Conservation (phyloP, 2,329 filamentous ascomycete species). For the Cephalotrichum gorgonifer region DNA sequence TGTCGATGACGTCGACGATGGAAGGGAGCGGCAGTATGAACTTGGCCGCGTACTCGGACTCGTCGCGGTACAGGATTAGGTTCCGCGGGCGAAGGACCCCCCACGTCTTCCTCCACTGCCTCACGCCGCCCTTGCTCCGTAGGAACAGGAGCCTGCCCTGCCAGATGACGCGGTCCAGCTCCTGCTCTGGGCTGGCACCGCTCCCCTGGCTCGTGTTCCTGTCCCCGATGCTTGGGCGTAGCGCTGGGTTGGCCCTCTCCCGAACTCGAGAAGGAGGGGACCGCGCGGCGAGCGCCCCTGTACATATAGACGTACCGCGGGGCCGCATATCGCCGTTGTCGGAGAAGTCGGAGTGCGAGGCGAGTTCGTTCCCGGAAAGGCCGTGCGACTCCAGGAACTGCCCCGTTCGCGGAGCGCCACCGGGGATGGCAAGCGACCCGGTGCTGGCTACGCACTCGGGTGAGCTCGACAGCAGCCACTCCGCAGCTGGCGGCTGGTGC, state of each 20-base stretch:
- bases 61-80: conserved; percentile 86
- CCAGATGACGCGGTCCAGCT: conserved; percentile 84
- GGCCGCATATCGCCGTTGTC: conserved; percentile 41
- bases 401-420: conserved; percentile 40
- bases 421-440: conserved; percentile 20
- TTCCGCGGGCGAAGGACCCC: conserved; percentile 78
- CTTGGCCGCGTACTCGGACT: conserved; percentile 77
- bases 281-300: not conserved
- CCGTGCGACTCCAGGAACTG: conserved; percentile 56
- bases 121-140: conserved; percentile 70
- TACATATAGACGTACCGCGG: not conserved
- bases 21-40: conserved; percentile 69
- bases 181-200: conserved; percentile 44
- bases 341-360: conserved; percentile 80
- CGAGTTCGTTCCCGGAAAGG: conserved; percentile 53
- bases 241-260: conserved; percentile 2
- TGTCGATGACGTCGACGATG: conserved; percentile 85
- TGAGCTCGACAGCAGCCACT: conserved; percentile 44
- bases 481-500: conserved; percentile 16
- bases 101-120: conserved; percentile 94
- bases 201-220: conserved; percentile 56
- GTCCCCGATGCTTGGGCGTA: conserved; percentile 23
- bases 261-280: not conserved
- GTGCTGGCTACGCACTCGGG: conserved; percentile 42
- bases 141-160: conserved; percentile 84